Evolutionary conservation across 768 basidiomycete species (phyloP).

Genomic region (Dentipellis fragilis): DNA sequence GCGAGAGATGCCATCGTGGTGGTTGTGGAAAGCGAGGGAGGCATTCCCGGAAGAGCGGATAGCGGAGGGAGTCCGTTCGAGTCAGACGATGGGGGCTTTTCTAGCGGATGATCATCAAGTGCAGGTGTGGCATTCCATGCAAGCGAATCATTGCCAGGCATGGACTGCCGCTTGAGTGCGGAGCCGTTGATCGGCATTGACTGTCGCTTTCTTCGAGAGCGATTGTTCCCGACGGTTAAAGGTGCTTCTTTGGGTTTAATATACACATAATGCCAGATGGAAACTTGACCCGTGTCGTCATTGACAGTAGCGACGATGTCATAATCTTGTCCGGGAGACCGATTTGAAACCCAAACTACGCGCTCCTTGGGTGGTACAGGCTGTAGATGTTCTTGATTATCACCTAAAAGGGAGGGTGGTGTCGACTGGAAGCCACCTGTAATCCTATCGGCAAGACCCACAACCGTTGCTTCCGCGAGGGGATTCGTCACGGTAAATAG

Average conservation of each 20-base stretch:
- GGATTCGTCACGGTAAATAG: conserved; percentile 73
- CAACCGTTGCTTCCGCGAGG: conserved; percentile 61
- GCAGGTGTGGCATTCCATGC: conserved; percentile 8
- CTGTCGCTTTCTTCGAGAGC: conserved; percentile 29
- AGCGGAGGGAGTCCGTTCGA: conserved; percentile 23
- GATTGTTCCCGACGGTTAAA: conserved; percentile 24
- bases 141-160: conserved; percentile 10
- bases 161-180: conserved; percentile 15
- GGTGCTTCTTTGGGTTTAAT: conserved; percentile 50
- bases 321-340: conserved; percentile 29
- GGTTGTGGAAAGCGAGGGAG: conserved; percentile 41
- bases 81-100: conserved; percentile 20
- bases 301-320: conserved; percentile 53
- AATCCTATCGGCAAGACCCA: conserved; percentile 59
- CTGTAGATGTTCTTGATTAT: conserved; percentile 38
- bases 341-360: conserved; percentile 49
- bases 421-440: conserved; percentile 31
- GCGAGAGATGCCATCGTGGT: conserved; percentile 38
- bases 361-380: conserved; percentile 56
- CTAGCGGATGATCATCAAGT: conserved; percentile 23
- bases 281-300: conserved; percentile 38
- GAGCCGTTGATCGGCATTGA: conserved; percentile 11
- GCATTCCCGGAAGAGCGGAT: conserved; percentile 40
- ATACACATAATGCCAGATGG: conserved; percentile 68
- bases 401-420: conserved; percentile 12